Conservation (phyloP, 2,329 filamentous ascomycete species). For the Fusarium abutilonis region DNA sequence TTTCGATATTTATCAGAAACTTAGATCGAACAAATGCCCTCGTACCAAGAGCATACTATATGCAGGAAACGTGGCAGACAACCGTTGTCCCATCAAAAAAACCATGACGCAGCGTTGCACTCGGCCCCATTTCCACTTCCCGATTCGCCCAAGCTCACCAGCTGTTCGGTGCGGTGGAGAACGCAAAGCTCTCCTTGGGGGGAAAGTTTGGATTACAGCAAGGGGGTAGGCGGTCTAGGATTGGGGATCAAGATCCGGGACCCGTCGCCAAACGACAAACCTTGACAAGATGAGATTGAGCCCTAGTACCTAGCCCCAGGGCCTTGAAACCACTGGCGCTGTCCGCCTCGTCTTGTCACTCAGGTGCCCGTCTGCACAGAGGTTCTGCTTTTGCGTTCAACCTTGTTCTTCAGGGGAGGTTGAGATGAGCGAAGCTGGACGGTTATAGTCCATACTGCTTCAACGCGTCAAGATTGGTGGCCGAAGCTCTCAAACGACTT, state of each 20-base stretch:
- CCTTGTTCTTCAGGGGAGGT: constrained; percentile 30
- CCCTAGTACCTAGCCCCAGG: not conserved
- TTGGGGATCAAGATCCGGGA: constrained; percentile 42
- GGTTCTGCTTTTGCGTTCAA: constrained; percentile 21
- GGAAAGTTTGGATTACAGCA: constrained; percentile 3
- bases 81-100: constrained; percentile 19
- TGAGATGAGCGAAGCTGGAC: constrained; percentile 16
- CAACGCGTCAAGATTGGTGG: constrained; percentile 5
- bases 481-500: constrained; percentile 9
- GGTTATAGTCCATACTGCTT: constrained; percentile 6
- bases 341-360: constrained; percentile 33
- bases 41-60: constrained; percentile 2
- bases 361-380: not conserved
- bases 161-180: constrained; percentile 42
- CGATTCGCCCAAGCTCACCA: constrained; percentile 43
- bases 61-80: constrained; percentile 29
- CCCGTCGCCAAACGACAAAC: constrained; percentile 8
- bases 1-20: not conserved
- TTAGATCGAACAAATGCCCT: constrained; percentile 10
- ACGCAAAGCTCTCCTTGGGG: constrained; percentile 8
- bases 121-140: constrained; percentile 27
- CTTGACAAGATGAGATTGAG: constrained; percentile 3
- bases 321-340: constrained; percentile 26
- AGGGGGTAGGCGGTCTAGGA: constrained; percentile 12
- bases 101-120: constrained; percentile 37